Base-by-base conservation (phyloP, 129 eudicot species). In the Gnaphalium uliginosum region DNA sequence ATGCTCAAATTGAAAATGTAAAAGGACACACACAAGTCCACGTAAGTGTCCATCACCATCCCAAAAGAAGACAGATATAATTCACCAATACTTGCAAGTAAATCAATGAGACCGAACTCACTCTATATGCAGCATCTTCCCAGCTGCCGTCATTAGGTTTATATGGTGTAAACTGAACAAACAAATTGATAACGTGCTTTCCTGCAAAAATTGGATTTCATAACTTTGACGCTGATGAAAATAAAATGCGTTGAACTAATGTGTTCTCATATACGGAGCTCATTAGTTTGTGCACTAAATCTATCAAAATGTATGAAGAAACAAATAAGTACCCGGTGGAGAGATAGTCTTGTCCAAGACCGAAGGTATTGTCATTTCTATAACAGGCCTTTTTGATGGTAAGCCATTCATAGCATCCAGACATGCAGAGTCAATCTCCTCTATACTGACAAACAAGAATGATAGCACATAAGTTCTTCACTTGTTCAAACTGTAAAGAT, bases 311-410 rank as follows among this genome's bases (percentile, higher is more conserved):
- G 29, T 26, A 41, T n/a, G 29, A 35, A 18, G 27, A 53, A n/a
- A 48, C 21, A 46, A 27, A 63, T 18, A 5, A 24, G 19, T 88
- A 93, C 99, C 99, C 1, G 92, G 89, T 68, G 97, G 99, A 72
- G 97, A 95, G 35, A 94, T 89, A 33, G 99, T 91, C 76, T 89
- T 84, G 83, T 91, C 99, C 66, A 95, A 76, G 69, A 74, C 90
- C 11, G 99, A 89, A 83, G 99, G 99, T 77, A 95, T 95, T n/a
- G 96, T 91, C 99, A 95, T 95, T 83, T 95, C 99, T 59, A 95
- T 95, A 73, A 95, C 29, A 78, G 99, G 99, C 86, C 99, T 87
- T 76, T 68, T 76, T 65, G 99, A 95, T 73, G 99, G 93, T 50
- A 84, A 81, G 37, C 97, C 97, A 83, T 89, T 95, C 69, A 66